phyloP scores from a whole-genome alignment of 768 basidiomycete species.

The Naganishia friedmannii region DNA sequence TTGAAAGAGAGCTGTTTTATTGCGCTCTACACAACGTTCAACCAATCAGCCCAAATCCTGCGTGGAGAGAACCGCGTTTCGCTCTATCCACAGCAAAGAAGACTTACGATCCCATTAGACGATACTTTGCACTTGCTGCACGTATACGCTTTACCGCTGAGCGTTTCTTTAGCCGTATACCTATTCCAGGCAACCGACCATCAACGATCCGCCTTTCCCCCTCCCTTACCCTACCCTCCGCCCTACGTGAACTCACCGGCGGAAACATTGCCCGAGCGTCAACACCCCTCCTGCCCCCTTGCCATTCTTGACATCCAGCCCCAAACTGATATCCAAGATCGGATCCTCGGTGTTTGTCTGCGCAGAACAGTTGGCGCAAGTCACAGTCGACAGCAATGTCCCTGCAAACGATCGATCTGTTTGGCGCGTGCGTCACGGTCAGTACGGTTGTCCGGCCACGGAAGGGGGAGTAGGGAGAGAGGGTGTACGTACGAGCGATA shows the following conservation, averaged over 20 bases:
- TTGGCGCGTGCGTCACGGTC: too few relatives aligned
- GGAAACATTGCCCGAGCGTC: slow-evolving; percentile 71
- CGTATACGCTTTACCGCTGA: slow-evolving; percentile 76
- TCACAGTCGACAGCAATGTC: slow-evolving; percentile 79
- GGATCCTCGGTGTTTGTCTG: slow-evolving; percentile 78
- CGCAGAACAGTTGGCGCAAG: slow-evolving; percentile 78
- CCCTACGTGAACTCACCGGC: slow-evolving; percentile 57
- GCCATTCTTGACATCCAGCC: slow-evolving; percentile 60
- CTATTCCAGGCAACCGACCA: slow-evolving; percentile 52
- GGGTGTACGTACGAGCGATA: slow-evolving; percentile 61
- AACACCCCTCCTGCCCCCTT: background rate
- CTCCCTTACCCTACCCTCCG: too few relatives aligned
- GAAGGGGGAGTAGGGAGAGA: background rate
- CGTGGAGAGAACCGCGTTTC: too few relatives aligned
- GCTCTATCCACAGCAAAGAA: background rate
- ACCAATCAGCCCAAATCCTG: background rate
- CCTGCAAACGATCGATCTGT: slow-evolving; percentile 83
- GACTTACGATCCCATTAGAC: slow-evolving; percentile 9
- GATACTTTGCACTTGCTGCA: slow-evolving; percentile 69
- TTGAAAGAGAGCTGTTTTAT: slow-evolving; percentile 81
- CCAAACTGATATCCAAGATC: slow-evolving; percentile 84
- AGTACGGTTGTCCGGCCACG: too few relatives aligned
- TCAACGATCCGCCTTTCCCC: too few relatives aligned
- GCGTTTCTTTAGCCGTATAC: slow-evolving; percentile 79
- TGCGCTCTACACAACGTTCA: slow-evolving; percentile 58